Evolutionary conservation across 2,329 filamentous ascomycete species (phyloP), one percentile per base, ranked within the genome.

Genomic region (Clarireedia hainanense): DNA sequence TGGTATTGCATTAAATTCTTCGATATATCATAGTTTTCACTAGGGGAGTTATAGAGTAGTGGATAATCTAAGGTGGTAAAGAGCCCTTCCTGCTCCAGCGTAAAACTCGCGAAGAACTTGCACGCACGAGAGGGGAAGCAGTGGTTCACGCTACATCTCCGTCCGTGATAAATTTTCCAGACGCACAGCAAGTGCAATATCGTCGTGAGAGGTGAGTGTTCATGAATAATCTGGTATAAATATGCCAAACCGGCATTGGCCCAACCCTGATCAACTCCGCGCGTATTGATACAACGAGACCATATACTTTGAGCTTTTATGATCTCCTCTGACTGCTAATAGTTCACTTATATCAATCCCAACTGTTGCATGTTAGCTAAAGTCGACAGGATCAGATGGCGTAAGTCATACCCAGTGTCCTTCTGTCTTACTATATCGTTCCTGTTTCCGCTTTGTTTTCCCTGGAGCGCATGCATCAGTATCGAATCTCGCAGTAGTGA

Each of bases 391-490:
- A 30, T 34, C 12, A 6, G 10, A 14, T 12, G 26, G 12, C 36
- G n/a, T 42, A 12, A 12, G 20, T 23, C 83, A 74, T 75, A 90
- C 86, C 88, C 88, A 62, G 81, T 83, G 62, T 92, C 86, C 73
- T 89, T 92, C 72, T 91, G 85, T 69, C 89, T 79, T 53, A 85
- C 74, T 59, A 91, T 84, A 46, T 78, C 83, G 48, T 82, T 85
- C 57, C 81, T 76, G n/a, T 77, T 70, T 3, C 85, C 85, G 36
- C 75, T 81, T 69, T 91, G 81, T 73, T 88, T 89, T 63, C 87
- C 87, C 83, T 84, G 15, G 15, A 47, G 15, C 26, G 42, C 15
- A 47, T 15, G 7, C 20, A 57, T 65, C 39, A 64, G 57, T 27
- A 43, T 45, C 4, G 24, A 4, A 17, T 30, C 40, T 36, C 10